Evolutionary conservation across 2,329 filamentous ascomycete genomes (phyloP).

Genomic region (Fusarium subglutinans): DNA sequence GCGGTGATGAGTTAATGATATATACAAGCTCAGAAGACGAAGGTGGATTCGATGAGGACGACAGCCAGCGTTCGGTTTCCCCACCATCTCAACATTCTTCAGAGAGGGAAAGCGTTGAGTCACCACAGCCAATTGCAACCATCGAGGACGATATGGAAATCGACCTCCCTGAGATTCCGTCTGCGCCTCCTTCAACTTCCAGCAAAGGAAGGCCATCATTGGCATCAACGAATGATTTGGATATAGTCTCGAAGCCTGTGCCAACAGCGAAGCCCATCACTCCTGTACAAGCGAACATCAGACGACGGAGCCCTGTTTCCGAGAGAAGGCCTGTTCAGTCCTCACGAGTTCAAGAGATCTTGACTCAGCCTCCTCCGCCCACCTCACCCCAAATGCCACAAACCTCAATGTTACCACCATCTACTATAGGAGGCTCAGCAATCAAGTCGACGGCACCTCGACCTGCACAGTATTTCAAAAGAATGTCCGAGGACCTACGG

Average conservation of each 20-base stretch:
- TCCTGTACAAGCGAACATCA: neutral
- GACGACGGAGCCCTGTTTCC: neutral
- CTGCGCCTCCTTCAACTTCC: neutral
- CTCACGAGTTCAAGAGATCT: slow-evolving; percentile 11
- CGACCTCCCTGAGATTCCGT: slow-evolving; percentile 4
- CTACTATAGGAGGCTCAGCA: slow-evolving; percentile 21
- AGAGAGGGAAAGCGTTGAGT: neutral
- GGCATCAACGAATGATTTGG: neutral
- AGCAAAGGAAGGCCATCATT: neutral
- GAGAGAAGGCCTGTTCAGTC: slow-evolving; percentile 1
- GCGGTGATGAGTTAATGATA: slow-evolving; percentile 12
- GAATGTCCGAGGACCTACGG: slow-evolving; percentile 21
- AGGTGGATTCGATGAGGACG: neutral
- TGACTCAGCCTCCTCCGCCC: slow-evolving; percentile 20
- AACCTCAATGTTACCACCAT: slow-evolving; percentile 30
- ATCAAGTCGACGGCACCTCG: slow-evolving; percentile 23
- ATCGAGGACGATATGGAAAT: slow-evolving; percentile 31
- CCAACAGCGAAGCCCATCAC: neutral
- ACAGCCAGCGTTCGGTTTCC: neutral
- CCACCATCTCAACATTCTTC: neutral
- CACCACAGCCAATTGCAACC: neutral
- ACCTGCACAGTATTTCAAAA: slow-evolving; percentile 38
- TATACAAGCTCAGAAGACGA: slow-evolving; percentile 30
- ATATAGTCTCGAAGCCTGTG: neutral
- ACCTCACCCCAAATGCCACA: slow-evolving; percentile 30